Percentiles rank a stretch among this genome's conserved stretches.
Evolutionary conservation across 495 filamentous ascomycete genomes (phyloP).

Genomic region (Cairneyella variabilis): DNA sequence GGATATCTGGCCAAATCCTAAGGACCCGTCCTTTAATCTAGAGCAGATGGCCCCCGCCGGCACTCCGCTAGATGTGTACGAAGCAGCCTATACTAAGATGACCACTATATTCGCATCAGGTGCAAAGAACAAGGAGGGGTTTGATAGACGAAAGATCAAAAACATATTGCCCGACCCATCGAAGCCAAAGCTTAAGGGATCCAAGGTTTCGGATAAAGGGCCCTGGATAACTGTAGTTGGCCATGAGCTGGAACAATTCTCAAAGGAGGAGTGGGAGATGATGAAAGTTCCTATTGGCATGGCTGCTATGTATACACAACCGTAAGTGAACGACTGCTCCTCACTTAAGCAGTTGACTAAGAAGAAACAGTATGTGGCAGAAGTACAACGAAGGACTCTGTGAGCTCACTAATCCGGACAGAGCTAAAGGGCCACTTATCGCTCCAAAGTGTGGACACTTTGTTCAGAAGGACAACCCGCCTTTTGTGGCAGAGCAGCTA

Average conservation of each 20-base stretch:
- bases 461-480: conserved; percentile 57
- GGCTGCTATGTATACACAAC: conserved; percentile 12
- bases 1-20: conserved; percentile 58
- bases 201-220: conserved; percentile 21
- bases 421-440: conserved; percentile 42
- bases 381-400: conserved; percentile 53
- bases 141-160: conserved; percentile 47
- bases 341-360: conserved; percentile 41
- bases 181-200: conserved; percentile 41
- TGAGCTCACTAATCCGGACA: conserved; percentile 37
- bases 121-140: conserved; percentile 50
- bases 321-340: conserved; percentile 29
- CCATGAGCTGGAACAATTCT: conserved; percentile 58
- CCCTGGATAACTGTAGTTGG: conserved; percentile 54
- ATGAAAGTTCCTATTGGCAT: conserved; percentile 19
- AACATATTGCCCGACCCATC: conserved; percentile 48
- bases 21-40: conserved; percentile 42
- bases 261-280: conserved; percentile 41
- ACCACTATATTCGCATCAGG: conserved; percentile 46
- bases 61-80: conserved; percentile 42
- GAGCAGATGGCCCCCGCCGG: conserved; percentile 34
- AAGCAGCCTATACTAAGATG: conserved; percentile 38
- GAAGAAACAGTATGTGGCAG: too few relatives aligned
- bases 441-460: conserved; percentile 58
- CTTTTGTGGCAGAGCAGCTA: conserved; percentile 50